These are phyloP conservation scores for Colletotrichum sp. DNA, from an alignment of 2,329 filamentous ascomycete genomes.

Conservation along the genomic window DNA sequence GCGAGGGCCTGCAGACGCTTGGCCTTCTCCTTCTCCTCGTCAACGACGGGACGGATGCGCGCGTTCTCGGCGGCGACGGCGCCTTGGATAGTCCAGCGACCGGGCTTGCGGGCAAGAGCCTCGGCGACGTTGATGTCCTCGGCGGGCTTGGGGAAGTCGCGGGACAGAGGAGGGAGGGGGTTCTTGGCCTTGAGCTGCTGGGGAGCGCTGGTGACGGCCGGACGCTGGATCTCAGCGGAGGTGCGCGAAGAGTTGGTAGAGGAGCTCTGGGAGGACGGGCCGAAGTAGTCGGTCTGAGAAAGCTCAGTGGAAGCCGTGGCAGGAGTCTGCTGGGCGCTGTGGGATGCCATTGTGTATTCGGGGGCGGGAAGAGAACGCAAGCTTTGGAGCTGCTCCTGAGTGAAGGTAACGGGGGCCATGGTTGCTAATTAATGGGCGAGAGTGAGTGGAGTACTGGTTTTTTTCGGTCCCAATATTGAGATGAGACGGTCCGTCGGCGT, in stretches of 20 bases:
- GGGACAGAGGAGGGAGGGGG: constrained; percentile 37
- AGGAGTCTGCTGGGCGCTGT: neutral
- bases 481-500: constrained; percentile 1
- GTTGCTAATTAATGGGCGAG: neutral
- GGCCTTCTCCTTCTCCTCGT: constrained; percentile 34
- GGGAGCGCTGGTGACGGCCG: neutral
- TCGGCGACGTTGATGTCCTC: constrained; percentile 45
- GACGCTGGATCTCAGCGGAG: neutral
- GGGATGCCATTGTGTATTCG: constrained; percentile 9
- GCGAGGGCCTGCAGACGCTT: constrained; percentile 46
- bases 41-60: constrained; percentile 28
- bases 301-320: constrained; percentile 11
- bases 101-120: constrained; percentile 47
- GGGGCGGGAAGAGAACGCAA: constrained; percentile 25
- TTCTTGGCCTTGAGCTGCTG: constrained; percentile 25
- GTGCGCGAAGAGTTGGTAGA: constrained; percentile 16
- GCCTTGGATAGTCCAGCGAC: constrained; percentile 44
- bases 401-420: constrained; percentile 11
- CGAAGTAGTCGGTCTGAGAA: constrained; percentile 13
- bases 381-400: constrained; percentile 24
- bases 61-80: constrained; percentile 33
- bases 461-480: constrained; percentile 8
- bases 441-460: constrained; percentile 8
- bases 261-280: neutral
- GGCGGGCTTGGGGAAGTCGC: constrained; percentile 44